phyloP scores from a whole-genome alignment of 768 basidiomycete species.

The Hygrocybe coccinea region DNA sequence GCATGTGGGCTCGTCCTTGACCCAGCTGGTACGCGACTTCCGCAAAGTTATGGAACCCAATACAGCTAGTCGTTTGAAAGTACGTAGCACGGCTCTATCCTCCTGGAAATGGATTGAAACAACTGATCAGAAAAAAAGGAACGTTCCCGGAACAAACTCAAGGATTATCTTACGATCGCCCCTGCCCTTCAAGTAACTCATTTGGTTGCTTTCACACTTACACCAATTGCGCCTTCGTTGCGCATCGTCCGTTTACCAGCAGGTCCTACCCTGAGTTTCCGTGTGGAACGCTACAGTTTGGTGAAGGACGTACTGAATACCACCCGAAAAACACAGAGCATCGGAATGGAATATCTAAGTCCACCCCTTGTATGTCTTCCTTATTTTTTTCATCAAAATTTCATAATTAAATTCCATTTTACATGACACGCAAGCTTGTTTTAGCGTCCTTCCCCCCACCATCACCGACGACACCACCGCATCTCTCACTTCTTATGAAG shows the following conservation, averaged over 20 bases:
- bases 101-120: no score
- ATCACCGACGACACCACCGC: conserved; percentile 69
- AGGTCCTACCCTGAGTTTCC: conserved; percentile 91
- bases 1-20: conserved; percentile 78
- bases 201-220: conserved; percentile 86
- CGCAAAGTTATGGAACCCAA: conserved; percentile 98
- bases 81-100: conserved; percentile 31
- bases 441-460: conserved; percentile 81
- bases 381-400: not conserved
- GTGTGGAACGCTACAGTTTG: conserved; percentile 88
- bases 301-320: conserved; percentile 75
- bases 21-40: conserved; percentile 88
- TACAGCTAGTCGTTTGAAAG: conserved; percentile 88
- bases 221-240: conserved; percentile 78
- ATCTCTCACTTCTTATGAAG: conserved; percentile 89
- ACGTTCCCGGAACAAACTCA: conserved; percentile 81
- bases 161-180: conserved; percentile 90
- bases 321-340: conserved; percentile 62
- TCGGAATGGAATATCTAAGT: conserved; percentile 85
- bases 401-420: not conserved
- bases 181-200: conserved; percentile 89
- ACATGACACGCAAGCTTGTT: conserved; percentile 63
- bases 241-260: conserved; percentile 81
- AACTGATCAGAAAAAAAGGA: conserved; percentile 53
- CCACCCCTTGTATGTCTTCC: conserved; percentile 72